Base-by-base conservation (phyloP, 164 flowering plant species). In the Annona squamosa region DNA sequence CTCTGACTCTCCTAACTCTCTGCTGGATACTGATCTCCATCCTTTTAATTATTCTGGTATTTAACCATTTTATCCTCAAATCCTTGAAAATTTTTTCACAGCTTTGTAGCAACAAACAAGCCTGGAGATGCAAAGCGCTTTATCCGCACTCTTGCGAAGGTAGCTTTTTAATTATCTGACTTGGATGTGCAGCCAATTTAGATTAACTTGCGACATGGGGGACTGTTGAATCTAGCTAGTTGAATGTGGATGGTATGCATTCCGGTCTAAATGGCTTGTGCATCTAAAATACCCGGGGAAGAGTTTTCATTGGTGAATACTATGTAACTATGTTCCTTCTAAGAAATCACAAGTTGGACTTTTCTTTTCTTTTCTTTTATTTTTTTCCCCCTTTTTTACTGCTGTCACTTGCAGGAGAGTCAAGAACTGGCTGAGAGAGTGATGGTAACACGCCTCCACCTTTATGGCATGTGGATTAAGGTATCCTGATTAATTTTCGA, bases 391-490 rank as follows among this genome's bases (percentile, higher is more conserved):
- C 45, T 41, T 66, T 9, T 66, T 41, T 17, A 41, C 10, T 41
- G 76, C 42, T 26, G 37, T 26, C 37, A 26, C 37, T 26, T 26
- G 37, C 86, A 95, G 98, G 99, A 93, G 84, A 81, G 79, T 67
- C 96, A 87, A 2, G 92, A 88, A 1, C 90, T 95, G 52, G 99
- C 99, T 0, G 98, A 95, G 80, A 86, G 98, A 85, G 98, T 95
- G 73, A 95, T 93, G 99, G 77, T 89, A 9, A 95, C 99, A 0
- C 91, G 99, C 7, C 98, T 95, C 76, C 96, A 91, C 79, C 83
- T 95, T 48, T 95, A 93, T 71, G 91, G 92, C 26, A 89, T 88
- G 85, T 95, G 99, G 99, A 68, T 88, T 9, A 91, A 95, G 98
- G 98, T 93, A 82, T 45, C 41, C 42, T 13, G 47, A 16, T 5